A percentile compares a stretch with the other conserved stretches of the same genome.
These are phyloP conservation scores for Smallanthus sonchifolius DNA, from an alignment of 129 eudicot genomes.

Conservation along the genomic window DNA sequence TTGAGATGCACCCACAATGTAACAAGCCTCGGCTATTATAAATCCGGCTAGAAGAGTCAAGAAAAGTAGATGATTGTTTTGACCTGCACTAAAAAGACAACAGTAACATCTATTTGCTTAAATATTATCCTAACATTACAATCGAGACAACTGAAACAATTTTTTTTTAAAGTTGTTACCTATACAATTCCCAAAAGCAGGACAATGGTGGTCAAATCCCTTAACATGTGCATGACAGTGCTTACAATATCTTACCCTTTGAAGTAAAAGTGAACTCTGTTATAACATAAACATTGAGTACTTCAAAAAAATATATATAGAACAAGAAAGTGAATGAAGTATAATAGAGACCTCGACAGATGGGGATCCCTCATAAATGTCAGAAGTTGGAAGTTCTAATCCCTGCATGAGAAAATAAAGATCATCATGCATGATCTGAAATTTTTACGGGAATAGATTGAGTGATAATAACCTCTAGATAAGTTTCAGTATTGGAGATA, in stretches of 20 bases:
- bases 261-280: slow-evolving; percentile 38
- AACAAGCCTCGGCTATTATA: slow-evolving; percentile 51
- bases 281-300: background rate
- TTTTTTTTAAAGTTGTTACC: slow-evolving; percentile 35
- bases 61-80: slow-evolving; percentile 53
- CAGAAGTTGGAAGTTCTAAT: slow-evolving; percentile 23
- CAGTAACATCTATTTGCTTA: background rate
- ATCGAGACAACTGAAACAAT: background rate
- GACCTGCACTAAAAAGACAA: slow-evolving; percentile 44
- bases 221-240: slow-evolving; percentile 53
- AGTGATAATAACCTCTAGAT: slow-evolving; percentile 40
- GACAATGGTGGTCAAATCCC: slow-evolving; percentile 89
- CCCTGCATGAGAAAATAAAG: slow-evolving; percentile 32
- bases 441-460: slow-evolving; percentile 1
- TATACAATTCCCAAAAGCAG: slow-evolving; percentile 83
- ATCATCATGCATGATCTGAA: slow-evolving; percentile 1
- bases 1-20: slow-evolving; percentile 42
- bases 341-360: slow-evolving; percentile 36
- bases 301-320: background rate
- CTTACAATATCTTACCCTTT: slow-evolving; percentile 63
- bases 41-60: slow-evolving; percentile 51
- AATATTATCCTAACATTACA: background rate
- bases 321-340: background rate
- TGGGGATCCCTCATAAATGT: slow-evolving; percentile 14
- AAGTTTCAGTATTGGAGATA: slow-evolving; percentile 34